Percentiles rank a stretch among this genome's conserved stretches.
Evolutionary conservation across 768 basidiomycete species (phyloP).

Genomic region (Coprinellus micaceus): DNA sequence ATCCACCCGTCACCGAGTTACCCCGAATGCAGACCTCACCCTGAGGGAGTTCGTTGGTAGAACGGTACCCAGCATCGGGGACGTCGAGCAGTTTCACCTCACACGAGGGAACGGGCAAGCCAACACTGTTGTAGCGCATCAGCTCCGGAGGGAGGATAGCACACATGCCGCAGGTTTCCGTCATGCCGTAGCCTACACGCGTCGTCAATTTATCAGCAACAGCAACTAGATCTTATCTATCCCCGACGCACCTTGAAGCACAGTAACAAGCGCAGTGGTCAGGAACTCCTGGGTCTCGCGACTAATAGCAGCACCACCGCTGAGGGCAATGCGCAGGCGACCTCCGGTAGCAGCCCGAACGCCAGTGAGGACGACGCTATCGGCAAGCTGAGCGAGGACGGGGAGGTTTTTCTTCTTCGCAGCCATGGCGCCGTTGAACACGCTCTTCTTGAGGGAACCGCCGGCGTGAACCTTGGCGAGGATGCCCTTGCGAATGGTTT

Average conservation of each 20-base stretch:
- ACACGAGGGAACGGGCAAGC: slow-evolving; percentile 81
- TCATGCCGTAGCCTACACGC: slow-evolving; percentile 83
- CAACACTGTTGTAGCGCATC: slow-evolving; percentile 71
- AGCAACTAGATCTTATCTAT: background rate
- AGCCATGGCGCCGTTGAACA: slow-evolving; percentile 78
- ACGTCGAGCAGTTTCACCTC: slow-evolving; percentile 89
- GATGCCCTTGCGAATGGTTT: slow-evolving; percentile 95
- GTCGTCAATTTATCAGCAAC: background rate
- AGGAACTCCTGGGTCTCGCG: slow-evolving; percentile 91
- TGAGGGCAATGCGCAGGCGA: slow-evolving; percentile 71
- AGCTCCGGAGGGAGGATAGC: slow-evolving; percentile 81
- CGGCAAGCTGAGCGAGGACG: slow-evolving; percentile 61
- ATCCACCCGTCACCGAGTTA: slow-evolving; percentile 78
- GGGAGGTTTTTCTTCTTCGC: slow-evolving; percentile 74
- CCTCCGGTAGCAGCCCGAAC: slow-evolving; percentile 88
- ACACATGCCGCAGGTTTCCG: slow-evolving; percentile 93
- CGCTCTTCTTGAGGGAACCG: slow-evolving; percentile 60
- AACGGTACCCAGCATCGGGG: slow-evolving; percentile 78
- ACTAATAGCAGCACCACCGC: slow-evolving; percentile 85
- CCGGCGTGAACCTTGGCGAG: slow-evolving; percentile 70
- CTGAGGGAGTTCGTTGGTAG: slow-evolving; percentile 67
- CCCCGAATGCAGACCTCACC: slow-evolving; percentile 91
- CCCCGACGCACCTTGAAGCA: slow-evolving; percentile 72
- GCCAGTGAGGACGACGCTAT: slow-evolving; percentile 69
- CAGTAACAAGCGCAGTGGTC: slow-evolving; percentile 68